Evolutionary conservation across 768 basidiomycete species (phyloP).

Genomic region (Tricholoma furcatifolium): DNA sequence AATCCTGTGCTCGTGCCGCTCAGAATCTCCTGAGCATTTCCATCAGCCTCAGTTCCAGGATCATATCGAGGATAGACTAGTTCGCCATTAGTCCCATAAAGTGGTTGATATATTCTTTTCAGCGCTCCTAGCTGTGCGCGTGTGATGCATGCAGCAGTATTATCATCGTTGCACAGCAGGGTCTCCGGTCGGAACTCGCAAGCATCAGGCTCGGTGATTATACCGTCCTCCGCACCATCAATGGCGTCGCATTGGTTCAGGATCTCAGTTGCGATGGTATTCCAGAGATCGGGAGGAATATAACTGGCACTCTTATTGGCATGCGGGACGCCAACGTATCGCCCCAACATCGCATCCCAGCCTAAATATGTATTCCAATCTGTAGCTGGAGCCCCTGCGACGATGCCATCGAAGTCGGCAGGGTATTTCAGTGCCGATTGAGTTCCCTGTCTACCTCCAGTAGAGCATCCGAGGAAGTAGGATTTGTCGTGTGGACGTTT

Average conservation of each 20-base stretch:
- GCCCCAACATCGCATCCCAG: neutral
- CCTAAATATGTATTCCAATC: conserved; percentile 1
- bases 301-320: conserved; percentile 1
- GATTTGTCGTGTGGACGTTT: conserved; percentile 1
- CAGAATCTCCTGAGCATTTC: neutral
- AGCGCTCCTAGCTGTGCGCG: neutral
- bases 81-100: neutral
- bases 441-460: conserved; percentile 7
- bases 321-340: conserved; percentile 1
- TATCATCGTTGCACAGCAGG: neutral
- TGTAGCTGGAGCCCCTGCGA: conserved; percentile 2
- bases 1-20: neutral
- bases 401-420: conserved; percentile 8
- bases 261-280: neutral
- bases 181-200: neutral
- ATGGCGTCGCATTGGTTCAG: neutral
- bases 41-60: conserved; percentile 2
- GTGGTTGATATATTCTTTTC: neutral
- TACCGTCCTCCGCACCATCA: neutral
- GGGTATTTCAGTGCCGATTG: conserved; percentile 6
- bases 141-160: neutral
- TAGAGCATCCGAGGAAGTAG: conserved; percentile 9
- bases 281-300: neutral
- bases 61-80: conserved; percentile 6
- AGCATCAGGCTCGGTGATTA: neutral